Percentiles rank a stretch among this genome's conserved stretches.
Conservation (phyloP, 768 basidiomycete genomes). For the Rhizopogon sp. region DNA sequence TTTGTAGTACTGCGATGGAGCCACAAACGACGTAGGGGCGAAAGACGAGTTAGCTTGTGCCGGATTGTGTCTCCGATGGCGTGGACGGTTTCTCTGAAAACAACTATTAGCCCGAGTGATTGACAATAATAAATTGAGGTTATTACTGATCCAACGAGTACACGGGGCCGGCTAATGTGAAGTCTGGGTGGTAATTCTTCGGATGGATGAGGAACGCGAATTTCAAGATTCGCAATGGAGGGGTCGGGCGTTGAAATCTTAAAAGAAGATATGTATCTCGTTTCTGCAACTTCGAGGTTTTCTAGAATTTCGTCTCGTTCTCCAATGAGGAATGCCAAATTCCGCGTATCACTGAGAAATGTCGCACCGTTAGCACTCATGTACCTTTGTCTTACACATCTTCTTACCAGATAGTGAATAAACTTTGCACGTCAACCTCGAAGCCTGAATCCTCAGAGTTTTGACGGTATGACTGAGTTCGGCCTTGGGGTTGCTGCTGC, state of each 20-base stretch:
- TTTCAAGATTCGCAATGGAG: constrained; percentile 55
- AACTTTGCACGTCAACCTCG: constrained; percentile 63
- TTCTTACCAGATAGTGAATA: constrained; percentile 72
- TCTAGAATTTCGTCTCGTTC: constrained; percentile 76
- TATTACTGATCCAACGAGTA: constrained; percentile 35
- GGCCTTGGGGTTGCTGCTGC: constrained; percentile 23
- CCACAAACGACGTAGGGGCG: constrained; percentile 72
- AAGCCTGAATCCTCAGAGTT: constrained; percentile 36
- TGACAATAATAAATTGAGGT: neutral
- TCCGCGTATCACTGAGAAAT: constrained; percentile 55
- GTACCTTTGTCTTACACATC: neutral
- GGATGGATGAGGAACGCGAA: constrained; percentile 26
- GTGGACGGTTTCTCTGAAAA: constrained; percentile 23
- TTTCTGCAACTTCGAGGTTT: constrained; percentile 76
- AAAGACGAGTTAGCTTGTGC: constrained; percentile 65
- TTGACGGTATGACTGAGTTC: constrained; percentile 17
- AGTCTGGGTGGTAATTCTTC: constrained; percentile 40
- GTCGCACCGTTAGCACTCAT: neutral
- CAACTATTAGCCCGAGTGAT: neutral
- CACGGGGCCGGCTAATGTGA: constrained; percentile 65
- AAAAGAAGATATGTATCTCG: constrained; percentile 74
- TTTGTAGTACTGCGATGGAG: constrained; percentile 77
- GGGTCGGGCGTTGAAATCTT: constrained; percentile 68
- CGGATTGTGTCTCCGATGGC: constrained; percentile 51
- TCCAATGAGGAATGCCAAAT: constrained; percentile 63